Evolutionary conservation across 148 eudicot species (phyloP).

Genomic region (Amaranthus palmeri): DNA sequence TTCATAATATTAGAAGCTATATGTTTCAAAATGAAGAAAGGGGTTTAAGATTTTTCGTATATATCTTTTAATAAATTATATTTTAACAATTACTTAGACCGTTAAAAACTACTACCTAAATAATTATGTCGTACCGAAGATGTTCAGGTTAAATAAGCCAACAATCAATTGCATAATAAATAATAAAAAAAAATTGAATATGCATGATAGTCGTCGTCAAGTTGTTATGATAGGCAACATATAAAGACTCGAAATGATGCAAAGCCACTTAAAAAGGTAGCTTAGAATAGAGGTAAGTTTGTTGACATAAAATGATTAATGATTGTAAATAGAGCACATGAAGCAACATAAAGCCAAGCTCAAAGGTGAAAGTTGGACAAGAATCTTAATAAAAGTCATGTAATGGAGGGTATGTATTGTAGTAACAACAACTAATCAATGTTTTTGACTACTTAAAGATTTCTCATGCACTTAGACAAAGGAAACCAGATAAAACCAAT

Average conservation of each 20-base stretch:
- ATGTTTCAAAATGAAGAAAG: too few species aligned
- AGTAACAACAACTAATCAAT: slow-evolving; percentile 30
- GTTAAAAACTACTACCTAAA: too few species aligned
- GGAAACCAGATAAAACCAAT: slow-evolving; percentile 16
- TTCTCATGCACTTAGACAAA: slow-evolving; percentile 18
- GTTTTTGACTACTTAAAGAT: slow-evolving; percentile 13
- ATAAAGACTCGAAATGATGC: slow-evolving; percentile 13
- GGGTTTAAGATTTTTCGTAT: too few species aligned
- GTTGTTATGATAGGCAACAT: neutral
- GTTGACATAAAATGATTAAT: slow-evolving; percentile 20
- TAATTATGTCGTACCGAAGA: too few species aligned
- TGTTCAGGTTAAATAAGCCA: too few species aligned
- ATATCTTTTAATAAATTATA: too few species aligned
- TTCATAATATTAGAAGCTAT: too few species aligned
- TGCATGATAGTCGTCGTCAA: neutral
- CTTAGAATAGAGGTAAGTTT: slow-evolving; percentile 12
- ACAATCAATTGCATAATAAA: too few species aligned
- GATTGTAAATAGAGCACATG: slow-evolving; percentile 33
- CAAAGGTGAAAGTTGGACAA: slow-evolving; percentile 27
- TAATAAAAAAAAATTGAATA: too few species aligned
- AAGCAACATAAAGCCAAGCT: slow-evolving; percentile 24
- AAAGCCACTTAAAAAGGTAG: slow-evolving; percentile 22
- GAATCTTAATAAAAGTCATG: slow-evolving; percentile 36
- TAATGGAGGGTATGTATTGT: slow-evolving; percentile 27
- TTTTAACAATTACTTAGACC: too few species aligned